Base-by-base conservation (phyloP, 1,284 basidiomycete species). In the Schizopora paradoxa region DNA sequence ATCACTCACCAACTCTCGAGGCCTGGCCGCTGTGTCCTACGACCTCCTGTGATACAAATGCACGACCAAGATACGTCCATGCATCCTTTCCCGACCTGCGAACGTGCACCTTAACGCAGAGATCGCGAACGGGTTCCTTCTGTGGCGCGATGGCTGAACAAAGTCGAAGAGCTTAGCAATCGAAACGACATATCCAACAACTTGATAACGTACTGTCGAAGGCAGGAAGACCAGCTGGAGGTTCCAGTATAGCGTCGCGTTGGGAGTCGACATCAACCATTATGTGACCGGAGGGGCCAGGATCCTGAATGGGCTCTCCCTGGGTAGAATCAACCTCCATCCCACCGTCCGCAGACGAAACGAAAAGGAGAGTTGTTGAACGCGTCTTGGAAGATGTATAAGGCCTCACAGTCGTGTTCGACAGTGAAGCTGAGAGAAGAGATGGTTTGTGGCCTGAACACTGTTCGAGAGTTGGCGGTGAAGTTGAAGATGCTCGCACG, bases 101-200 rank as follows among this genome's bases (percentile, higher is more conserved):
- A 54, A 87, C 81, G 58, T 89, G 86, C n/a, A 89, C 83, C 61
- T 89, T 88, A 45, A 88, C 86, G 48, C 82, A 74, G 43, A 89
- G 76, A 47, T 88, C 85, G 47, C 80, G 77, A 59, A 86, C 82
- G 51, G 64, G 69, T 50, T 82, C 80, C 51, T 73, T 73, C 46
- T 64, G 45, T 36, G 61, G 58, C 49, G 41, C 41, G 14, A n/a
- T 23, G 14, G 37, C 37, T 40, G 21, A 18, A 43, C 49, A 41
- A 18, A 38, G n/a, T 16, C 5, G 21, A 40, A 61, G 48, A 47
- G 59, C 45, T 57, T 57, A 51, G 50, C 54, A 53, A 63, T 53
- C 36, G 57, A 43, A 51, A 42, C 33, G 45, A 41, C 47, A 4
- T 40, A 37, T 32, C 37, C 29, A n/a, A 34, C 26, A 27, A 45